A percentile compares a stretch with the other conserved stretches of the same genome.
These are phyloP conservation scores for Stagonosporopsis rhizophila DNA, from an alignment of 2,329 filamentous ascomycete genomes.

Conservation along the genomic window DNA sequence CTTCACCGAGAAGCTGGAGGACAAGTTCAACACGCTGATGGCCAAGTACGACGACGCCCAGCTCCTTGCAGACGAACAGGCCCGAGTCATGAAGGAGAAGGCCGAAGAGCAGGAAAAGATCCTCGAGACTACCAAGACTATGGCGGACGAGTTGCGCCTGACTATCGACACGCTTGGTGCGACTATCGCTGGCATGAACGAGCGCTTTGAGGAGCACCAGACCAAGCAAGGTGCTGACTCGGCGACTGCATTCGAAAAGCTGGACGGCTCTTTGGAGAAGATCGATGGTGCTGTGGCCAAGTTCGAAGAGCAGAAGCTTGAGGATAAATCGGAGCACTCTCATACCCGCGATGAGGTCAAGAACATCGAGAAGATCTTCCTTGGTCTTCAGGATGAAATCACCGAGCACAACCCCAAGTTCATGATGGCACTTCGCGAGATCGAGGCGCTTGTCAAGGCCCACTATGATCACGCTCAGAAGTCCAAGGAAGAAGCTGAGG, in stretches of 20 bases:
- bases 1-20: slow-evolving; percentile 68
- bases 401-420: slow-evolving; percentile 88
- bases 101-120: slow-evolving; percentile 76
- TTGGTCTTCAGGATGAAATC: slow-evolving; percentile 78
- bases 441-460: slow-evolving; percentile 80
- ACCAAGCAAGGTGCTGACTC: slow-evolving; percentile 89
- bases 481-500: slow-evolving; percentile 53
- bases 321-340: slow-evolving; percentile 79
- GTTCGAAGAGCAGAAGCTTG: slow-evolving; percentile 75
- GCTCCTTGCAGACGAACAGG: slow-evolving; percentile 73
- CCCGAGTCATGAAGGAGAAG: slow-evolving; percentile 75
- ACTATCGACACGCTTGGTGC: slow-evolving; percentile 85
- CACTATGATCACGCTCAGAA: slow-evolving; percentile 89
- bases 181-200: slow-evolving; percentile 56
- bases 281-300: slow-evolving; percentile 78
- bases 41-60: slow-evolving; percentile 90
- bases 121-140: slow-evolving; percentile 74
- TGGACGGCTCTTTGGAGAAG: slow-evolving; percentile 69
- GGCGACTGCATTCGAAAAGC: slow-evolving; percentile 81
- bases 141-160: slow-evolving; percentile 86
- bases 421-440: slow-evolving; percentile 82
- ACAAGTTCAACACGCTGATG: slow-evolving; percentile 82
- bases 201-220: slow-evolving; percentile 77
- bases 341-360: slow-evolving; percentile 82
- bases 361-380: slow-evolving; percentile 74